Evolutionary conservation across 1,139 yeast genomes (phyloP), one percentile per base, ranked within the genome.

Genomic region (Lodderomyces elongisporus): DNA sequence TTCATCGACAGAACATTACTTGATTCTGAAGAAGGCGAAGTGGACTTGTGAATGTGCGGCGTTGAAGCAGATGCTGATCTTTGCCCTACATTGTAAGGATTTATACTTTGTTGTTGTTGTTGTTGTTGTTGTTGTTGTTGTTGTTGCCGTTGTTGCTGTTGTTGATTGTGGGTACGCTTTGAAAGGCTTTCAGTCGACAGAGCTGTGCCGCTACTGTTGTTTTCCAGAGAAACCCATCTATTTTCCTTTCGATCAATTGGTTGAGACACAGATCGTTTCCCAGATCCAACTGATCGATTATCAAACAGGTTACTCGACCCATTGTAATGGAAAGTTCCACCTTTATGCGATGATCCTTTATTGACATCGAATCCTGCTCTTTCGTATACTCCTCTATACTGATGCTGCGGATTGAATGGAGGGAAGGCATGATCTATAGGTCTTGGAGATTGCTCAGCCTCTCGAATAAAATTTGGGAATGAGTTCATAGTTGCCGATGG

Each of bases 301-400:
- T n/a, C n/a, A n/a, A n/a, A n/a, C n/a, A n/a, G n/a, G n/a, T n/a
- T n/a, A n/a, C n/a, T n/a, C n/a, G n/a, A n/a, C n/a, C n/a, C n/a
- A n/a, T n/a, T n/a, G n/a, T n/a, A n/a, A n/a, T n/a, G n/a, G n/a
- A n/a, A n/a, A n/a, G n/a, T n/a, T n/a, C n/a, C n/a, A n/a, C n/a
- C n/a, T n/a, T n/a, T n/a, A n/a, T n/a, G n/a, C n/a, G n/a, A n/a
- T n/a, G n/a, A n/a, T n/a, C 26, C 50, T 37, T 50, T 47, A 42
- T 63, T 63, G 22, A 75, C 74, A 29, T 77, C 83, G 44, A 78
- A 78, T 0, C 85, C 85, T 0, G 84, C 84, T 44, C 83, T 55
- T 51, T 78, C 84, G 43, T 77, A 70, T 4, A 77, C 84, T 1
- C 82, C 79, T 44, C 64, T 65, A 50, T 75, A 77, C 25, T 74